Base-by-base conservation (phyloP, 1,139 yeast genomes). In the Saccharomyces pastorianus region DNA sequence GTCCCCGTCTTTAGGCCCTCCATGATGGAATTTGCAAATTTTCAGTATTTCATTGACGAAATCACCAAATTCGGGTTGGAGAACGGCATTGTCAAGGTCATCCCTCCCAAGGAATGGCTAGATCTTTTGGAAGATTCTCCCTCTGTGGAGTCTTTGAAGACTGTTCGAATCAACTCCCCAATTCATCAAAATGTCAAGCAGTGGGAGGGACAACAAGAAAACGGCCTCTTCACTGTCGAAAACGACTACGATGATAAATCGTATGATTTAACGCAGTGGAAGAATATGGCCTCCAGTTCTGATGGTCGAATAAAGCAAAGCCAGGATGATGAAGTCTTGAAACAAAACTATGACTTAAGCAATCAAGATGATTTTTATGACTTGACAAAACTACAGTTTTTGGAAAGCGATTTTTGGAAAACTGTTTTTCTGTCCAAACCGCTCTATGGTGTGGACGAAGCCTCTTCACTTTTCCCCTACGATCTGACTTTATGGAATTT, bases 51-150 rank as follows among this genome's bases (percentile, higher is more conserved):
- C 71, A 82, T 87, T 65, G 77, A 79, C 60, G 76, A 80, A 47
- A 82, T 87, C 54, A 84, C 87, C 64, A 69, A 71, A 53, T 83
- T 80, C 63, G 96, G 96, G 1, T 85, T 87, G 93, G 69, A 76
- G 55, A 75, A 85, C 3, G 96, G 96, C 1, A 84, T 88, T 41
- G 88, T 83, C 48, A 88, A 88, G 66, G 79, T 88, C 9, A 74
- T 87, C 1, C 95, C 96, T 0, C 96, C 96, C 0, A 57, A 65
- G 31, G 84, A 85, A 64, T 88, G 95, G 95, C 53, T 67, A 4
- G 62, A 61, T 5, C 53, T 54, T 56, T 53, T 61, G 48, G 59
- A 58, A 9, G 49, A 41, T 9, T 62, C 63, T 26, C 60, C 61
- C 1, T 48, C 51, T 17, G 59, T 55, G 28, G 59, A 58, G 47